Percentiles rank a stretch among this genome's conserved stretches.
phyloP scores from a whole-genome alignment of 495 filamentous ascomycete genomes.

The Penicillium coffeae region DNA sequence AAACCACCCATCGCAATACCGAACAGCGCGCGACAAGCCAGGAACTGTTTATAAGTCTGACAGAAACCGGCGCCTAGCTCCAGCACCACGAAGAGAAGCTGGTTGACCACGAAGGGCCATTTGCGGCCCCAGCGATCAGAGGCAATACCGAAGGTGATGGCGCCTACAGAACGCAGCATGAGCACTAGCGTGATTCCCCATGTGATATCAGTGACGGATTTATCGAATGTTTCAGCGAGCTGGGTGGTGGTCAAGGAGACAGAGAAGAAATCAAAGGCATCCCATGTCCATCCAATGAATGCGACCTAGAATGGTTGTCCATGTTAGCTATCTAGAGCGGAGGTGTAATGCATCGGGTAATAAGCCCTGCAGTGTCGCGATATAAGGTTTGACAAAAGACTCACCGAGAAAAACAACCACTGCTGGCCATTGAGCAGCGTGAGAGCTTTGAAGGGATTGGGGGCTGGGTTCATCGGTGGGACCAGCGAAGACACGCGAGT shows the following conservation, averaged over 20 bases:
- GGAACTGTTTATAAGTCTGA: conserved; percentile 71
- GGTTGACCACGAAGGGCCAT: conserved; percentile 85
- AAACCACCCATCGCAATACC: conserved; percentile 87
- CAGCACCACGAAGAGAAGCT: conserved; percentile 73
- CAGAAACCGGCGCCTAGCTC: conserved; percentile 80
- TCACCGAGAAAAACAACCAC: conserved; percentile 78
- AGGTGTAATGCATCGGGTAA: neutral
- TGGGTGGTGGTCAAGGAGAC: conserved; percentile 71
- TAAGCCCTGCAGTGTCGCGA: too few relatives aligned
- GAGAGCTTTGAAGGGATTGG: conserved; percentile 73
- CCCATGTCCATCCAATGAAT: conserved; percentile 76
- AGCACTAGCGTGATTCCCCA: conserved; percentile 88
- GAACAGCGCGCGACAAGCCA: conserved; percentile 79
- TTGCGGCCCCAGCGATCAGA: conserved; percentile 81
- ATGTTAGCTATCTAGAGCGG: conserved; percentile 1
- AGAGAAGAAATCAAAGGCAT: conserved; percentile 90
- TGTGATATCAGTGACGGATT: conserved; percentile 70
- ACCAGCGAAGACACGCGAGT: conserved; percentile 71
- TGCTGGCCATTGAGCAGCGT: conserved; percentile 66
- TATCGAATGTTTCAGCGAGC: conserved; percentile 63
- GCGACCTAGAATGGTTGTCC: conserved; percentile 30
- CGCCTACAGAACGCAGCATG: conserved; percentile 82
- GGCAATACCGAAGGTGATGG: conserved; percentile 84
- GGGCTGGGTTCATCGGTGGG: conserved; percentile 72
- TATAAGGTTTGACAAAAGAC: conserved; percentile 12